These are phyloP conservation scores for Chaetomium fimeti DNA, from an alignment of 495 filamentous ascomycete species.

Conservation along the genomic window DNA sequence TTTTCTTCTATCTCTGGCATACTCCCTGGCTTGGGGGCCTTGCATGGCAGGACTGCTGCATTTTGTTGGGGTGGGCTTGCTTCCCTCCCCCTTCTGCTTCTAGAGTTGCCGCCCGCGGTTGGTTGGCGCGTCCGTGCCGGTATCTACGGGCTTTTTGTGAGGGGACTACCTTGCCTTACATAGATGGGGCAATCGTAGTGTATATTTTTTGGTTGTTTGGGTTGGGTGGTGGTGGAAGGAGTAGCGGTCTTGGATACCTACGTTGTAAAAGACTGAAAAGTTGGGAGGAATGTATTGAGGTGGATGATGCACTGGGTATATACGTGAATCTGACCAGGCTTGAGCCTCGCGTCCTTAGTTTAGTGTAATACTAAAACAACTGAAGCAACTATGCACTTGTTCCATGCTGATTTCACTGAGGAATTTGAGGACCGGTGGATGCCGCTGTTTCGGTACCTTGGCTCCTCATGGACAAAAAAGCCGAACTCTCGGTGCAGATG, in stretches of 20 bases:
- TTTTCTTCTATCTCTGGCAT: not conserved
- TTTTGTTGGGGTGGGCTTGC: not conserved
- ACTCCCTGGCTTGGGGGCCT: not conserved
- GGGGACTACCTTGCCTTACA: no score
- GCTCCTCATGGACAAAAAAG: no score
- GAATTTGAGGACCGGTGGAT: no score
- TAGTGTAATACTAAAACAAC: slow-evolving; percentile 1
- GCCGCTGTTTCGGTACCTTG: no score
- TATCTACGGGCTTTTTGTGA: not conserved
- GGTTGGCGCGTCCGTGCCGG: slow-evolving; percentile 1
- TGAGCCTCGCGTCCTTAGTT: not conserved
- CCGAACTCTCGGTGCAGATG: no score
- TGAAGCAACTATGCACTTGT: not conserved
- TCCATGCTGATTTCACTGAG: not conserved
- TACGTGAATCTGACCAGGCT: not conserved
- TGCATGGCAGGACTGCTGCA: not conserved
- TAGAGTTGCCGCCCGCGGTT: not conserved
- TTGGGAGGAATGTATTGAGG: not conserved
- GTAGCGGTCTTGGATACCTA: not conserved
- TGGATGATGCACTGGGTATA: not conserved
- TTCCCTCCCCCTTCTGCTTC: not conserved
- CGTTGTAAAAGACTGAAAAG: not conserved
- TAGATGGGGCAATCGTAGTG: not conserved
- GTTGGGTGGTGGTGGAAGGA: not conserved
- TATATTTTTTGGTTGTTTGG: not conserved